These are phyloP conservation scores for Trichophaea hybrida DNA, from an alignment of 2,329 filamentous ascomycete species.

Conservation along the genomic window DNA sequence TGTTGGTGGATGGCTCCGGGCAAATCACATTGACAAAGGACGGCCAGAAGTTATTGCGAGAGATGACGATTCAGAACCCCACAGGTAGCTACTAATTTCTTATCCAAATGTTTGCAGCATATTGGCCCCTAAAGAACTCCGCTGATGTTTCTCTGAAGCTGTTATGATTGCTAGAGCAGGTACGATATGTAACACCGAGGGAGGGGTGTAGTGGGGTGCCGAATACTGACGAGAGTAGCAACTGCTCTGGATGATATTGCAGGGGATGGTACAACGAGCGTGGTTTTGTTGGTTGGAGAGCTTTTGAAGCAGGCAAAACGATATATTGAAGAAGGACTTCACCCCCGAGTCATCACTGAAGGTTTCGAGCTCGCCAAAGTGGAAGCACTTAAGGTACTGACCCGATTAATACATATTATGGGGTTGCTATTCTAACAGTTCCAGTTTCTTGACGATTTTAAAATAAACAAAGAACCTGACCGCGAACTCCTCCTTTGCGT, in stretches of 20 bases:
- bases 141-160: conserved; percentile 25
- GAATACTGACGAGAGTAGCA: conserved; percentile 42
- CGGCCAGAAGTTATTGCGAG: conserved; percentile 40
- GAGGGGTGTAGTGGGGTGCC: background rate
- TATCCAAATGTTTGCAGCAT: conserved; percentile 12
- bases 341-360: conserved; percentile 91
- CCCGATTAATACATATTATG: conserved; percentile 7
- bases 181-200: conserved; percentile 3
- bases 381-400: conserved; percentile 65
- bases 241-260: conserved; percentile 98
- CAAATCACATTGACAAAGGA: conserved; percentile 98
- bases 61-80: conserved; percentile 76
- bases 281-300: conserved; percentile 89
- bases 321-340: conserved; percentile 91
- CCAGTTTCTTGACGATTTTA: conserved; percentile 87
- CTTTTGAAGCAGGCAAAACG: conserved; percentile 94
- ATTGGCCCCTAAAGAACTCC: background rate
- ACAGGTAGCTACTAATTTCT: conserved; percentile 54
- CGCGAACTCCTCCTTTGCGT: conserved; percentile 87
- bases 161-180: conserved; percentile 49
- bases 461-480: conserved; percentile 75
- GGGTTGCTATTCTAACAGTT: conserved; percentile 5
- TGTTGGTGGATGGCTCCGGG: conserved; percentile 45
- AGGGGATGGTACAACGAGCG: conserved; percentile 92
- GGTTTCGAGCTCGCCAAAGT: conserved; percentile 94